These are phyloP conservation scores for Penicillium antarcticum DNA, from an alignment of 495 filamentous ascomycete genomes.

Conservation along the genomic window DNA sequence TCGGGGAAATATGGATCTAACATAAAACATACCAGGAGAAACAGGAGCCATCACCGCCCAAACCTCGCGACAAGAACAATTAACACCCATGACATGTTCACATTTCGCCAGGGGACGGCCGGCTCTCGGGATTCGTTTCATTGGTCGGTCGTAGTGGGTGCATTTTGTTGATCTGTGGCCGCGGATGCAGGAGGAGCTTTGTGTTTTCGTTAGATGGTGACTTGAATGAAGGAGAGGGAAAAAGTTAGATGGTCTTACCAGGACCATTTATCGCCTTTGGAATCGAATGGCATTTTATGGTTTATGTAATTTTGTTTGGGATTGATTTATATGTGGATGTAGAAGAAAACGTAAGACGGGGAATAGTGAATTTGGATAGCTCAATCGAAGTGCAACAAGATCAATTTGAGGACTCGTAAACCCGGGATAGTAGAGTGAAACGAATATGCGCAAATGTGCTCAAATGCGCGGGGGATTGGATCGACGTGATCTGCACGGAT, in stretches of 20 bases:
- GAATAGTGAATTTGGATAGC: too few relatives aligned
- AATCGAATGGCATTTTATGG: constrained; percentile 1
- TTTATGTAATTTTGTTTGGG: too few relatives aligned
- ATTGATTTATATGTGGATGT: too few relatives aligned
- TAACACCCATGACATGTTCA: neutral
- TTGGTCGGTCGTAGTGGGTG: constrained; percentile 1
- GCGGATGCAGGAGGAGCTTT: neutral
- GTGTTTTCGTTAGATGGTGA: too few relatives aligned
- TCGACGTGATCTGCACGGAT: neutral
- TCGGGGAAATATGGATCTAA: too few relatives aligned
- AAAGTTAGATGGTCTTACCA: neutral
- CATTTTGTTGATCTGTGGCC: constrained; percentile 3
- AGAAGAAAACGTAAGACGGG: too few relatives aligned
- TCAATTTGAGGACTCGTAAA: too few relatives aligned
- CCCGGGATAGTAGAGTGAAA: too few relatives aligned
- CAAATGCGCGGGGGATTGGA: neutral
- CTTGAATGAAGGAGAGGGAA: neutral
- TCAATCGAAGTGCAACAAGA: too few relatives aligned
- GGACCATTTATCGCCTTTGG: constrained; percentile 1
- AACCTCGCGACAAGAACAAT: constrained; percentile 1
- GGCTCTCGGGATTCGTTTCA: neutral
- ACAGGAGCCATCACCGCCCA: constrained; percentile 3
- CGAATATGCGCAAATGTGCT: neutral
- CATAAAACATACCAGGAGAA: neutral
- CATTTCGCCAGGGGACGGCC: neutral